Evolutionary conservation across 306 rosid genomes (phyloP).

Genomic region (Vicia sativa): DNA sequence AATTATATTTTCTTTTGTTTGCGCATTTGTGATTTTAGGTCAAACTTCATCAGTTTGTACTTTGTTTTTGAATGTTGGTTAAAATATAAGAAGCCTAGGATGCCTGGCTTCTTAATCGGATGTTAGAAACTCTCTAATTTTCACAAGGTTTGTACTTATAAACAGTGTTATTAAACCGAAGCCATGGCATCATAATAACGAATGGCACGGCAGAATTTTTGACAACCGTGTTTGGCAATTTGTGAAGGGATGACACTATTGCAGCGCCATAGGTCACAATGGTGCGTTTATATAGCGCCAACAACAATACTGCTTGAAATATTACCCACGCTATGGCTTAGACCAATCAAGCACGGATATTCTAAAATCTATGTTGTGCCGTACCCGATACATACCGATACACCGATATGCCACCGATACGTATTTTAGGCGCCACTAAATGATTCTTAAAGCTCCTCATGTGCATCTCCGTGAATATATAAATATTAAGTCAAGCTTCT

Average conservation of each 20-base stretch:
- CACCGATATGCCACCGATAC: too few relatives aligned
- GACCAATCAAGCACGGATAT: neutral
- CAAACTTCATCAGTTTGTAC: conserved; percentile 26
- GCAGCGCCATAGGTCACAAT: neutral
- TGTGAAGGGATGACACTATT: neutral
- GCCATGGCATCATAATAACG: neutral
- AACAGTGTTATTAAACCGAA: neutral
- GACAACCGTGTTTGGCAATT: neutral
- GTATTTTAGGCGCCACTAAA: too few relatives aligned
- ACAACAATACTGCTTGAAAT: neutral
- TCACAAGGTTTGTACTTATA: neutral
- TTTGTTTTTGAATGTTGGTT: conserved; percentile 38
- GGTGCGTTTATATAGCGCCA: neutral
- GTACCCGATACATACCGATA: too few relatives aligned
- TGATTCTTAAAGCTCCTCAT: too few relatives aligned
- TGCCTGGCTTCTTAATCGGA: neutral
- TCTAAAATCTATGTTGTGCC: too few relatives aligned
- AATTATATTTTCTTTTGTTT: conserved; percentile 11
- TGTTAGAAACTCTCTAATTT: conserved; percentile 5
- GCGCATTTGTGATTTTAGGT: conserved; percentile 31
- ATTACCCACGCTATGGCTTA: neutral
- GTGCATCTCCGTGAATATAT: neutral
- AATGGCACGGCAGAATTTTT: neutral
- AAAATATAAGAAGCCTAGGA: conserved; percentile 38
- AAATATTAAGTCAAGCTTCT: neutral